Evolutionary conservation across 2,329 filamentous ascomycete genomes (phyloP).

Genomic region (Fusarium miscanthi): DNA sequence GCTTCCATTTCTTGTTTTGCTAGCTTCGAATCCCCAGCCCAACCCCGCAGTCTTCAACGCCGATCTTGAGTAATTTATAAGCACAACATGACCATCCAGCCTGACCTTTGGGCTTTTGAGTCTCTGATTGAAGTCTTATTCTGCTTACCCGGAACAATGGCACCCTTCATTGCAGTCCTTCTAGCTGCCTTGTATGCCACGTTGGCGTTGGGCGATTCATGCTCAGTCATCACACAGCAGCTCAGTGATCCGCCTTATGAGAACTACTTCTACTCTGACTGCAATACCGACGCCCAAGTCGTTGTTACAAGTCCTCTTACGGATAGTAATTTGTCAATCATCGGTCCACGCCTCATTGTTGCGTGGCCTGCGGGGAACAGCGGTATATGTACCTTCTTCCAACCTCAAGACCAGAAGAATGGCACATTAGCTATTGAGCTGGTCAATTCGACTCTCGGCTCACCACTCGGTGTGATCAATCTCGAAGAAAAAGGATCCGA

Average conservation of each 20-base stretch:
- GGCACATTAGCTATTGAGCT: constrained; percentile 65
- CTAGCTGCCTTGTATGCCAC: neutral
- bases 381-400: constrained; percentile 67
- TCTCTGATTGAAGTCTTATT: neutral
- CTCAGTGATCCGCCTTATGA: constrained; percentile 69
- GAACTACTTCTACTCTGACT: constrained; percentile 75
- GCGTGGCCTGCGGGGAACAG: constrained; percentile 76
- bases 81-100: neutral
- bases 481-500: constrained; percentile 35
- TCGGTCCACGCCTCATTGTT: constrained; percentile 67
- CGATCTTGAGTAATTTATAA: constrained; percentile 10
- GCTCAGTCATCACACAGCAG: constrained; percentile 21
- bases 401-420: constrained; percentile 63
- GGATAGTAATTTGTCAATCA: constrained; percentile 64
- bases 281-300: constrained; percentile 67
- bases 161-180: neutral
- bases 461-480: constrained; percentile 61
- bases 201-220: neutral
- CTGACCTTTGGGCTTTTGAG: neutral
- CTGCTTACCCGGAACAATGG: neutral
- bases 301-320: constrained; percentile 68
- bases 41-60: constrained; percentile 12
- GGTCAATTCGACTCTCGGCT: constrained; percentile 59
- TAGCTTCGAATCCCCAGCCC: neutral
- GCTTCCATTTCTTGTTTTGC: constrained; percentile 5